Evolutionary conservation across 1,139 yeast species (phyloP).

Genomic region (Suhomyces ambrosiae): DNA sequence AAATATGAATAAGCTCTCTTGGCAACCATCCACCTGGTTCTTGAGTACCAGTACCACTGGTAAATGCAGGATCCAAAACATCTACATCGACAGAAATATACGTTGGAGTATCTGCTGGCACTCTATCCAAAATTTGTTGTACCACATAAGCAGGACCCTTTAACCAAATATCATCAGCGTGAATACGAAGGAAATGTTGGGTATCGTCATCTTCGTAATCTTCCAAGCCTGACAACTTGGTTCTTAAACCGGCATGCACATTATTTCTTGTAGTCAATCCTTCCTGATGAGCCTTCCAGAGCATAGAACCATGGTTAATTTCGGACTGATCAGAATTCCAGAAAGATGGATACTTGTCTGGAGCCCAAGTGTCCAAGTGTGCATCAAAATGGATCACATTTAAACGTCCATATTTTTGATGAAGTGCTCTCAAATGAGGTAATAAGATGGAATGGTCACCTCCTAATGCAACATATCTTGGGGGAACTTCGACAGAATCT

Average conservation of each 20-base stretch:
- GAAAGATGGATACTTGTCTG: conserved; percentile 63
- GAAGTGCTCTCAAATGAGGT: conserved; percentile 67
- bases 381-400: conserved; percentile 79
- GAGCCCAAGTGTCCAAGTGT: conserved; percentile 79
- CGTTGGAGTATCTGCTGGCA: conserved; percentile 62
- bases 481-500: conserved; percentile 35
- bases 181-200: conserved; percentile 64
- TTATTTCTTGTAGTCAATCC: conserved; percentile 60
- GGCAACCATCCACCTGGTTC: conserved; percentile 84
- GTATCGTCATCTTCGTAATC: conserved; percentile 67
- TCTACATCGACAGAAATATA: conserved; percentile 77
- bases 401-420: conserved; percentile 60
- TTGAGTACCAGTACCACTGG: conserved; percentile 84
- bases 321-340: conserved; percentile 70
- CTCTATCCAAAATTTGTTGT: conserved; percentile 47
- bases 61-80: conserved; percentile 78
- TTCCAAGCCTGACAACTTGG: conserved; percentile 62
- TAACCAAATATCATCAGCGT: conserved; percentile 71
- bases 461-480: conserved; percentile 68
- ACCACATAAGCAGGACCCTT: conserved; percentile 59
- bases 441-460: conserved; percentile 78
- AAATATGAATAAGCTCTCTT: conserved; percentile 66
- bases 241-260: conserved; percentile 72
- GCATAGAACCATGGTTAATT: conserved; percentile 79
- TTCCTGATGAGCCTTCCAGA: conserved; percentile 74